Base-by-base conservation (phyloP, 192 early-diverging fungal genomes). In the Coemansia reversa region DNA sequence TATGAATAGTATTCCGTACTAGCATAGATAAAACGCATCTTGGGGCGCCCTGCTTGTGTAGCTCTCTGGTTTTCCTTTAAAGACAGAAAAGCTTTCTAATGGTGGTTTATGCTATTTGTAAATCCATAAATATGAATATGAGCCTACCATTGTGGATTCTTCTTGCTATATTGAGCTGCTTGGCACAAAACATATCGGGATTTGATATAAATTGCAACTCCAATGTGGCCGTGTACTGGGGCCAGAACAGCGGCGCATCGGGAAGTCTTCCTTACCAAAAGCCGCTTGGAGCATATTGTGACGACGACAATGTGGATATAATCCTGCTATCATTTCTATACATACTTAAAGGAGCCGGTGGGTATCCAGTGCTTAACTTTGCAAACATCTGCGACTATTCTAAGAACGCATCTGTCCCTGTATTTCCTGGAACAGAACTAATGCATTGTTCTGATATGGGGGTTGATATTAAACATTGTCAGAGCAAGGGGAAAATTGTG, bases 391-490 rank as follows among this genome's bases (percentile, higher is more conserved):
- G 91, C 72, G 65, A 65, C 49, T 80, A 83, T 7, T 76, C 75
- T 0, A 79, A 65, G 54, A 79, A 79, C 53, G 27, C 70, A 23
- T 79, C 76, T 3, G 76, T 79, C 11, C 76, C 76, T 7, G 81
- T 81, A 5, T 86, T 84, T 52, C 73, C 80, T 1, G 87, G 86
- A 24, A 86, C 88, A 7, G 66, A 76, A 7, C 64, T 91, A n/a
- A 84, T 92, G 56, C 82, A 86, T 51, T 93, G 93, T 67, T 84
- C 88, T 2, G 65, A 84, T 8, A 85, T 92, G 65, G 90, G 85
- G 2, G 51, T 39, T 22, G 93, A 90, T 30, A 89, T 94, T 28
- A 84, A 87, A 69, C 54, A 70, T 25, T 93, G 93, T 68, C 93
- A 94, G 72, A 70, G 53, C 11, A 78, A 84, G 58, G 91, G 91